Base-by-base conservation (phyloP, 2,329 filamentous ascomycete species). In the Arthrobotrys sinensis region DNA sequence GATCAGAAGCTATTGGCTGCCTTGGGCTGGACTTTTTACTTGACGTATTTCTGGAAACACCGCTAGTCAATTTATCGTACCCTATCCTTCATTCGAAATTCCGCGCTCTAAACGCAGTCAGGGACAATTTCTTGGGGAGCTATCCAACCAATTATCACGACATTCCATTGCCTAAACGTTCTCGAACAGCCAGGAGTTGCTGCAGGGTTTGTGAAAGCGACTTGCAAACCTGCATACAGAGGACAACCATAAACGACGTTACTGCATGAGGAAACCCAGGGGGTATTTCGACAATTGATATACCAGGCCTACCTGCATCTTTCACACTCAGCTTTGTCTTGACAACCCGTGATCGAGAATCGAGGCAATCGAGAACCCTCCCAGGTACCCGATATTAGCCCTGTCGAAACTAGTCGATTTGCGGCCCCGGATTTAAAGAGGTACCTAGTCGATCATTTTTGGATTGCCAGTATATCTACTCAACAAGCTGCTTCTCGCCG, bases 81-180 rank as follows among this genome's bases (percentile, higher is more conserved):
- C n/a, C 21, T 65, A 57, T 60, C 43, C 53, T 66, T 34, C 32
- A 40, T 55, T 66, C 53, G 45, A 63, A 71, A 72, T 78, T 78
- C 75, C 67, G 53, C 65, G 67, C 67, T 63, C 67, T 64, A 66
- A 72, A 66, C 52, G 73, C 68, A 68, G 75, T 57, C 75, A 78
- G 67, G 75, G 75, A 78, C 75, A 72, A 64, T 70, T 52, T 57
- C 66, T 71, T 65, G 46, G 34, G 55, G 48, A 48, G 50, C 73
- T 60, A 36, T 24, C 53, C 63, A 40, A 38, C 67, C 75, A 62
- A 67, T 72, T 57, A 78, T 71, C 67, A 71, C 67, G 67, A 67
- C 75, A 78, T 78, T 78, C 75, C 75, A 77, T 77, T 78, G 62
- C 75, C 52, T 63, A 66, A 60, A 67, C 43, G 75, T 78, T 78